These are phyloP conservation scores for Colletotrichum viniferum DNA, from an alignment of 2,329 filamentous ascomycete genomes.

Conservation along the genomic window DNA sequence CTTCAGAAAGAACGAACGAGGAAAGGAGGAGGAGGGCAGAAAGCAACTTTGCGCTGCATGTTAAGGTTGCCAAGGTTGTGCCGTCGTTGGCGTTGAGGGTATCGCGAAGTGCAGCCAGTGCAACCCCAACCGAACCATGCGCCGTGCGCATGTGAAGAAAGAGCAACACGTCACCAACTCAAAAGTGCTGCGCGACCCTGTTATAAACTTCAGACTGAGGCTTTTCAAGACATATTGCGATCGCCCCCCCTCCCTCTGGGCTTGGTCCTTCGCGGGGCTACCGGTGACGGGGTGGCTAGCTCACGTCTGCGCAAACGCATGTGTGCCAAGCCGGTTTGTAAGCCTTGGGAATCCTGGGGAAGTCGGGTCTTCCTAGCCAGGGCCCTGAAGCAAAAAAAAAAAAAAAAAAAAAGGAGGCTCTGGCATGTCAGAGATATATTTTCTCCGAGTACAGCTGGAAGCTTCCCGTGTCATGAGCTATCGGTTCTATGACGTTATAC, in stretches of 20 bases:
- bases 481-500: constrained; percentile 2
- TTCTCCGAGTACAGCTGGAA: neutral
- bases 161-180: constrained; percentile 8
- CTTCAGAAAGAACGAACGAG: neutral
- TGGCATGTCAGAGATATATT: constrained; percentile 12
- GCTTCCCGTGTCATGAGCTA: constrained; percentile 3
- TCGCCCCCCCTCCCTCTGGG: neutral
- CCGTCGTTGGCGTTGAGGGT: neutral
- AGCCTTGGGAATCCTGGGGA: neutral
- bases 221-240: constrained; percentile 2
- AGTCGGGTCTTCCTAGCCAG: neutral
- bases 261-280: neutral
- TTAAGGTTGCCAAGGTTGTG: neutral
- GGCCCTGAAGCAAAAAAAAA: neutral
- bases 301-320: neutral
- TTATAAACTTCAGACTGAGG: neutral
- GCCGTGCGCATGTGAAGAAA: constrained; percentile 15
- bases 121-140: neutral
- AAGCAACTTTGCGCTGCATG: neutral
- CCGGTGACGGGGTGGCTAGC: neutral
- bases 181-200: constrained; percentile 1
- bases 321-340: neutral
- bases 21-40: neutral
- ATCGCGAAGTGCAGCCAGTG: neutral
- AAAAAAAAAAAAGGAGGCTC: neutral